Evolutionary conservation across 192 early-diverging fungal genomes (phyloP), one percentile per base, ranked within the genome.

Genomic region (Gamsiella multidivaricata): DNA sequence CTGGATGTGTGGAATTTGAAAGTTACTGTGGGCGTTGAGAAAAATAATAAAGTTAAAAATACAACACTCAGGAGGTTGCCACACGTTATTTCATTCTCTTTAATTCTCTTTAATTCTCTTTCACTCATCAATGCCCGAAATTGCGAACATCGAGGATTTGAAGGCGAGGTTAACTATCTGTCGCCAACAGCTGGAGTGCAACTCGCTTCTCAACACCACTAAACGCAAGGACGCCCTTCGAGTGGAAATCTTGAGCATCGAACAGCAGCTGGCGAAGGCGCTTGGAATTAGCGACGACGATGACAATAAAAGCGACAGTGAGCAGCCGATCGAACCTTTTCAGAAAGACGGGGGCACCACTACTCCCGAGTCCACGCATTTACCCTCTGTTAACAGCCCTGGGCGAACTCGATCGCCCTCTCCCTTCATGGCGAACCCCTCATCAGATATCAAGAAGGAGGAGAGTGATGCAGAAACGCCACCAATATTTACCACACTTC

Each of bases 261-360:
- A 78, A 37, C 12, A 42, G 12, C n/a, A 56, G 25, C 32, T 78
- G 2, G 65, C 74, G 3, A 18, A 52, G 20, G 65, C 34, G 0
- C 61, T 78, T 26, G 74, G 74, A 11, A 46, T 78, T 8, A 22
- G 63, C 18, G 74, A 58, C 32, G 60, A 68, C 42, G 37, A 56
- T 0, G 61, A 22, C 54, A 23, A 28, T 33, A 5, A 10, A n/a
- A n/a, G n/a, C 36, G 22, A 56, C 53, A 34, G 34, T 34, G 41
- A 14, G 3, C 11, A 29, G 29, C 18, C 39, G 11, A 20, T 53
- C 14, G n/a, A 10, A 28, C 7, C 7, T 25, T 47, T 52, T 32
- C 63, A 61, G 8, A 20, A 20, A 5, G 41, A 54, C 1, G 18
- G 3, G 2, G 36, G 22, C 53, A 47, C 62, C 23, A 29, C 5